phyloP scores from a whole-genome alignment of 352 stramenopile genomes.

The Pythium myriotylum region DNA sequence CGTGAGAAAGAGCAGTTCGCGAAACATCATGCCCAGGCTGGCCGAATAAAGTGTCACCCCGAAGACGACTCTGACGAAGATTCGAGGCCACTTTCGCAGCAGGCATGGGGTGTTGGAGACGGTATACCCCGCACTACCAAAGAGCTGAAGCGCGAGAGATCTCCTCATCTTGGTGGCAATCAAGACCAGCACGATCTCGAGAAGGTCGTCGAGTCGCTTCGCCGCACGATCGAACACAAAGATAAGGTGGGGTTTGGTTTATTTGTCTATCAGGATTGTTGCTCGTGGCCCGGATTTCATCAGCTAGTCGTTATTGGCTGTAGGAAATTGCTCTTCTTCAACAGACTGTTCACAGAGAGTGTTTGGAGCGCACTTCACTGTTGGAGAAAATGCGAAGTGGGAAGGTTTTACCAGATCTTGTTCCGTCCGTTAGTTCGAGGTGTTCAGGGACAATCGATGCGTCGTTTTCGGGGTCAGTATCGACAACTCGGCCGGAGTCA shows the following conservation, averaged over 20 bases:
- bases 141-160: too few relatives aligned
- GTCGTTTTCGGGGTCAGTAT: too few relatives aligned
- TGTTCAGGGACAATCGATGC: too few relatives aligned
- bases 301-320: too few relatives aligned
- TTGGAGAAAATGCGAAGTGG: conserved; percentile 71
- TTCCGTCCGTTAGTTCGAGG: too few relatives aligned
- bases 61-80: conserved; percentile 13
- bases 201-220: conserved; percentile 45
- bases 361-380: conserved; percentile 76
- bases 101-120: conserved; percentile 14
- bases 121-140: too few relatives aligned
- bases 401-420: conserved; percentile 66
- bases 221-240: conserved; percentile 47
- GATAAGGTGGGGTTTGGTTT: too few relatives aligned
- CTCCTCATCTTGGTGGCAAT: too few relatives aligned
- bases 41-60: neutral
- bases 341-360: conserved; percentile 83
- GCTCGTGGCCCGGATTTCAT: too few relatives aligned
- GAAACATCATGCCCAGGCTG: conserved; percentile 4
- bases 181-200: conserved; percentile 52
- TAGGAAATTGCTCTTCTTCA: conserved; percentile 79
- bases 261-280: too few relatives aligned
- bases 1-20: conserved; percentile 19
- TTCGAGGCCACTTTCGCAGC: conserved; percentile 1
- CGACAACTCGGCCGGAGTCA: conserved; percentile 8